Conservation (phyloP, 2,329 filamentous ascomycete species). For the Aspergillus fischeri region DNA sequence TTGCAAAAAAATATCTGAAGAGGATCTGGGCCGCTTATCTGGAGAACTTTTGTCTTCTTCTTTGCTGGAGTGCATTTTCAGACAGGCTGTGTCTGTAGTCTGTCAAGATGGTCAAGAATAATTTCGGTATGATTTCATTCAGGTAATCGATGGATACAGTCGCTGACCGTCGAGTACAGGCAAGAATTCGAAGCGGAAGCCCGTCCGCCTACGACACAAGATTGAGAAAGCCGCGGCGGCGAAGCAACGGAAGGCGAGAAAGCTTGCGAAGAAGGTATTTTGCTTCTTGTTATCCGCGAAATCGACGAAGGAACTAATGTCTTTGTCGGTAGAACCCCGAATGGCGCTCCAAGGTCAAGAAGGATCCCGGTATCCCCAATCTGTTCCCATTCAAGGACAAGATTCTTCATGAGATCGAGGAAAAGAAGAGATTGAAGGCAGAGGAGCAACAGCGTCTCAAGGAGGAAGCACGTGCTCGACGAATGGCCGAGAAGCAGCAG, state of each 20-base stretch:
- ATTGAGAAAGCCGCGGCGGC: conserved; percentile 88
- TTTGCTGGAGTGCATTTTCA: conserved; percentile 9
- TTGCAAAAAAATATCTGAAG: conserved; percentile 23
- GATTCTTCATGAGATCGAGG: conserved; percentile 90
- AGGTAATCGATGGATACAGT: neutral
- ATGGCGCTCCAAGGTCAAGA: conserved; percentile 94
- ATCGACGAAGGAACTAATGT: conserved; percentile 6
- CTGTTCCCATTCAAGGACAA: conserved; percentile 97
- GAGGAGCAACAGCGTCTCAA: conserved; percentile 70
- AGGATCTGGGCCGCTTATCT: conserved; percentile 15
- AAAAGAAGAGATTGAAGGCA: conserved; percentile 72
- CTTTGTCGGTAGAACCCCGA: conserved; percentile 66
- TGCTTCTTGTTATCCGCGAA: neutral
- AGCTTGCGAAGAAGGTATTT: conserved; percentile 74
- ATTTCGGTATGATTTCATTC: conserved; percentile 27
- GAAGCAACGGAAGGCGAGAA: conserved; percentile 87
- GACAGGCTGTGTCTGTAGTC: conserved; percentile 2
- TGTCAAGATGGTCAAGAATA: conserved; percentile 36
- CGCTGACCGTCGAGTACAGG: conserved; percentile 51
- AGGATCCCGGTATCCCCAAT: conserved; percentile 96
- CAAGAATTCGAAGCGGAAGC: conserved; percentile 88
- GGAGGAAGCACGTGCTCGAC: conserved; percentile 56
- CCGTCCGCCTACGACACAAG: conserved; percentile 87
- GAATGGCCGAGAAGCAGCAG: conserved; percentile 40
- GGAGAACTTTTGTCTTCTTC: conserved; percentile 10